Conservation (phyloP, 768 basidiomycete species). For the Leccinum boreale region DNA sequence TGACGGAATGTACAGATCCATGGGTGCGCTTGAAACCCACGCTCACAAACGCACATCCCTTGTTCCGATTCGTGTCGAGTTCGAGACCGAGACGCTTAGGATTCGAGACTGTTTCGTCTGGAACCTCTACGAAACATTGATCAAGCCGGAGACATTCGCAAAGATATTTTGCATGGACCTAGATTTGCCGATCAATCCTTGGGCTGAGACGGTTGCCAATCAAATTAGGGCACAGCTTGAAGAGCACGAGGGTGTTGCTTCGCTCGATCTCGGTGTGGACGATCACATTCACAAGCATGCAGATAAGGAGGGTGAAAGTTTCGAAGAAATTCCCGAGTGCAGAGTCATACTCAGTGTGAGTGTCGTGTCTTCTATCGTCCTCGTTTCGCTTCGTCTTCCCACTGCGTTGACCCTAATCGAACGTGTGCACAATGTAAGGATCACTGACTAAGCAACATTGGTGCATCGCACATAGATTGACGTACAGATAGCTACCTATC, state of each 20-base stretch:
- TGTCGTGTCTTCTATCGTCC: constrained; percentile 13
- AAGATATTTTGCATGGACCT: constrained; percentile 85
- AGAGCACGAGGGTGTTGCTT: constrained; percentile 80
- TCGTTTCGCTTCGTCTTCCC: constrained; percentile 9
- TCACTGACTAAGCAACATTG: constrained; percentile 7
- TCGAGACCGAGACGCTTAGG: constrained; percentile 88
- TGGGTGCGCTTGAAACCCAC: constrained; percentile 61
- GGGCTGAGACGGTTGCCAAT: constrained; percentile 76
- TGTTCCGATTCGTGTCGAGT: constrained; percentile 92
- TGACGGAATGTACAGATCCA: constrained; percentile 43
- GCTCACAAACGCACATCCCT: constrained; percentile 54
- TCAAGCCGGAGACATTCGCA: constrained; percentile 85
- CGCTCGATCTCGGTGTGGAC: constrained; percentile 63
- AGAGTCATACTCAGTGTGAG: constrained; percentile 77
- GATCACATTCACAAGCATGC: constrained; percentile 16
- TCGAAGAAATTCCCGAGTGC: constrained; percentile 70
- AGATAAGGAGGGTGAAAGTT: constrained; percentile 39
- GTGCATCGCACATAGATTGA: constrained; percentile 65
- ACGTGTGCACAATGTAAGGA: constrained; percentile 14
- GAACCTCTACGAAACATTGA: constrained; percentile 87
- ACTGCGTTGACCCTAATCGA: constrained; percentile 12
- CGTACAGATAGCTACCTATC: constrained; percentile 90
- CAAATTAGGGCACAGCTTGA: constrained; percentile 91
- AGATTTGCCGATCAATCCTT: constrained; percentile 62
- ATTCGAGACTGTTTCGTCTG: constrained; percentile 95